Evolutionary conservation across 2,329 filamentous ascomycete genomes (phyloP).

Genomic region (Bipolaris cookei): DNA sequence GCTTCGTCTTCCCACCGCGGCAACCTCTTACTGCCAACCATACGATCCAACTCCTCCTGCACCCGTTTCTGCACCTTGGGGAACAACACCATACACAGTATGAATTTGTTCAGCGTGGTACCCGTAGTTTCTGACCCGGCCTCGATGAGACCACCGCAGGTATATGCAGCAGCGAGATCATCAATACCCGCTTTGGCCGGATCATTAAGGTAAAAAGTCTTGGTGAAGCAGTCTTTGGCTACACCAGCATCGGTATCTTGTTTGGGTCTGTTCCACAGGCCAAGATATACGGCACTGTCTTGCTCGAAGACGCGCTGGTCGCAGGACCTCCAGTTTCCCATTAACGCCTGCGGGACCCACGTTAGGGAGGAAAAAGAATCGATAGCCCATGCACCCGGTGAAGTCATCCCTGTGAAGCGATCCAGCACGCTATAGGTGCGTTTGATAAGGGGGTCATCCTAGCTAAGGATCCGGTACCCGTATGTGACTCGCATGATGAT

Average conservation of each 20-base stretch:
- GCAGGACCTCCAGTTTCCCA: conserved; percentile 40
- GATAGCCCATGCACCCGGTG: conserved; percentile 37
- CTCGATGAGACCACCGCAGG: conserved; percentile 44
- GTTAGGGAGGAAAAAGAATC: conserved; percentile 41
- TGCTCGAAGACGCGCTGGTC: conserved; percentile 38
- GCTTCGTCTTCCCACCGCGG: conserved; percentile 44
- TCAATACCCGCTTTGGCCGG: conserved; percentile 44
- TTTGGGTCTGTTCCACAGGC: conserved; percentile 44
- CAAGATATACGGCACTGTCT: conserved; percentile 42
- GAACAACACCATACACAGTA: conserved; percentile 40
- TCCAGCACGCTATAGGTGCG: conserved; percentile 42
- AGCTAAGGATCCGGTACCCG: conserved; percentile 44
- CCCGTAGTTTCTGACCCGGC: conserved; percentile 44
- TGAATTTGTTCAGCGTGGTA: conserved; percentile 41
- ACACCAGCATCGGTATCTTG: conserved; percentile 38
- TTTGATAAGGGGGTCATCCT: conserved; percentile 41
- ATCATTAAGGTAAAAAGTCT: conserved; percentile 44
- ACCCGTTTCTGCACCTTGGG: conserved; percentile 34
- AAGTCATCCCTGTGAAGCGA: conserved; percentile 43
- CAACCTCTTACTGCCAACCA: conserved; percentile 37
- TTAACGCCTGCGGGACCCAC: conserved; percentile 37
- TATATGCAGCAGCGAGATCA: conserved; percentile 44
- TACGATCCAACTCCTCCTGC: conserved; percentile 38
- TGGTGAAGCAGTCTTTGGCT: conserved; percentile 43
- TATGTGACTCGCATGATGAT: conserved; percentile 47